Evolutionary conservation across 2,329 filamentous ascomycete genomes (phyloP), one percentile per base, ranked within the genome.

Genomic region (Fusarium albidum): DNA sequence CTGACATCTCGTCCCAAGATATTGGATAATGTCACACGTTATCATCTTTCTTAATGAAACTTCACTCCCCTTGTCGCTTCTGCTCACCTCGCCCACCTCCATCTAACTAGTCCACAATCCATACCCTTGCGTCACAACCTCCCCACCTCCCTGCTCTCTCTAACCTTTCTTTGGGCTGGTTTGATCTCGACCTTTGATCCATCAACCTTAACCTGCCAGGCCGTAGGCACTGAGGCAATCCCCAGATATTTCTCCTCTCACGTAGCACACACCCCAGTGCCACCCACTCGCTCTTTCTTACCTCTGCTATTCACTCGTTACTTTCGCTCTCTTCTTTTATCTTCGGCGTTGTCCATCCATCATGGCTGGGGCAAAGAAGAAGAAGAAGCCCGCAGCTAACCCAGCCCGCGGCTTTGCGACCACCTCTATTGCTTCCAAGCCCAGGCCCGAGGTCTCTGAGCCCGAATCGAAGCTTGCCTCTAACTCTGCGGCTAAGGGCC

Each of bases 401-500:
- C 91, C 93, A 54, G 92, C 92, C 32, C 84, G 95, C 73, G 95
- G 93, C 14, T 96, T 97, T 76, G 92, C 94, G 61, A 99, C 95
- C 6, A 96, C 91, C 11, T 98, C 94, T 2, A 83, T 96, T 54
- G 91, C 92, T 35, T 96, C 92, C 18, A 96, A 93, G 66, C 82
- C 86, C 9, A 83, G 91, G 70, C 79, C 83, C 38, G 92, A 94
- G 55, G 70, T 68, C 33, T 62, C 71, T 42, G 77, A 80, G 56
- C 56, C 68, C 45, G 74, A 74, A 31, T 53, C 64, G 48, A 68
- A 67, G 38, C 45, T 63, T 41, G 49, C 51, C 37, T 43, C 53
- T 4, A 42, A 18, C n/a, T 34, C 52, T 33, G 49, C 56, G 41
- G 48, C 51, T 55, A 61, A 66, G 48, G 55, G 60, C 39, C 66